Evolutionary conservation across 1,284 basidiomycete species (phyloP).

Genomic region (Mycena citricolor): DNA sequence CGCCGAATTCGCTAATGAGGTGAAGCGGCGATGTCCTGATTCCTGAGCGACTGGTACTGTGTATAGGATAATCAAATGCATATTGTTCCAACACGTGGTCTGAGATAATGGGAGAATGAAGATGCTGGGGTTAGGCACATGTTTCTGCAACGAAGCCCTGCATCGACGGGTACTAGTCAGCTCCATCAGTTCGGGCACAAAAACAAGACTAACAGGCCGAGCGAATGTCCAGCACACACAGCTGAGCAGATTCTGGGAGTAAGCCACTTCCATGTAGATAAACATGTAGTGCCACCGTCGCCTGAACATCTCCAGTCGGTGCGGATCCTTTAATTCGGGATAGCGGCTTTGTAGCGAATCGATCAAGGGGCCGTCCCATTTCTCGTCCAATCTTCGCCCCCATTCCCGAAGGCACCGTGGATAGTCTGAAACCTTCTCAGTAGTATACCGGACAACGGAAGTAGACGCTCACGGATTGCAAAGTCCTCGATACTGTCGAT

Average conservation of each 20-base stretch:
- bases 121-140: no score
- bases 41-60: no score
- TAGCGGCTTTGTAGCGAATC: background rate
- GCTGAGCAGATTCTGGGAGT: constrained; percentile 9
- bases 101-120: no score
- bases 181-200: no score
- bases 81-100: no score
- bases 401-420: constrained; percentile 16
- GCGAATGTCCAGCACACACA: constrained; percentile 11
- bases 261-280: constrained; percentile 14
- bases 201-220: constrained; percentile 6
- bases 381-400: constrained; percentile 6
- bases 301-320: background rate
- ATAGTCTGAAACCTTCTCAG: no score
- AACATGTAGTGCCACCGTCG: constrained; percentile 16
- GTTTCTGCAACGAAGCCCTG: no score
- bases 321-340: background rate
- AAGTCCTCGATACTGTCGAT: constrained; percentile 2
- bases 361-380: background rate
- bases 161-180: no score
- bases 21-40: no score
- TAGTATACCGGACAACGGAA: background rate
- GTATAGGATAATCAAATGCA: no score
- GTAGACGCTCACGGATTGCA: constrained; percentile 4
- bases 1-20: no score